Percentiles rank a stretch among this genome's conserved stretches.
Evolutionary conservation across 352 stramenopile species (phyloP).

Genomic region (Globisporangium cederbergense): DNA sequence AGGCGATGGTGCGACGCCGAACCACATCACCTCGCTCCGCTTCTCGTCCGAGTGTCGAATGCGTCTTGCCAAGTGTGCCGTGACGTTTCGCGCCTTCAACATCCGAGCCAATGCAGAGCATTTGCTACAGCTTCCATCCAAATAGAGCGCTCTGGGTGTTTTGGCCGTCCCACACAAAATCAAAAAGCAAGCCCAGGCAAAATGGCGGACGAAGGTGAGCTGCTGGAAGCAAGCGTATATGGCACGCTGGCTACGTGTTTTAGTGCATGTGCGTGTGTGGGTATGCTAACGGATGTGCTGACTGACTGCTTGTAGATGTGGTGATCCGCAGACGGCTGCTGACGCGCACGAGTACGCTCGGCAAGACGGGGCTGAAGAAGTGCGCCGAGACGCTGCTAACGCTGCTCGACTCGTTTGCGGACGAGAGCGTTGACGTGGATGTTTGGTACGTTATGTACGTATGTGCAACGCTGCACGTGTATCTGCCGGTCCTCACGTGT

Average conservation of each 20-base stretch:
- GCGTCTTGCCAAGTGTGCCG: neutral
- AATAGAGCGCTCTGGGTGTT: too few species aligned
- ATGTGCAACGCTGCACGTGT: neutral
- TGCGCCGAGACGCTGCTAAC: conserved; percentile 68
- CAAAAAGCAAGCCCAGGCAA: neutral
- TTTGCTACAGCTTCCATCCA: too few species aligned
- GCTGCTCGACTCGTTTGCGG: conserved; percentile 57
- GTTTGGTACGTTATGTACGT: conserved; percentile 30
- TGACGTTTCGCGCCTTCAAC: conserved; percentile 1
- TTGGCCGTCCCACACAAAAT: too few species aligned
- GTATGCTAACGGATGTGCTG: neutral
- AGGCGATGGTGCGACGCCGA: conserved; percentile 50
- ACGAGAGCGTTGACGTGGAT: conserved; percentile 57
- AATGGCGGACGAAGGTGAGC: conserved; percentile 63
- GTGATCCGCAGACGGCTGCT: conserved; percentile 73
- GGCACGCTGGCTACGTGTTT: neutral
- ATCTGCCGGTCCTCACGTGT: neutral
- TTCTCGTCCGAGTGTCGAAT: neutral
- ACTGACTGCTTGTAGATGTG: conserved; percentile 28
- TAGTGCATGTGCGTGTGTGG: neutral
- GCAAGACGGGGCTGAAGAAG: conserved; percentile 78
- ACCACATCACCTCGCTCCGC: conserved; percentile 45
- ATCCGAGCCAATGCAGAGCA: neutral
- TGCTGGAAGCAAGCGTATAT: neutral
- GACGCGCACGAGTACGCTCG: conserved; percentile 74